Conservation (phyloP, 2,329 filamentous ascomycete species). For the Aspergillus tamarii region DNA sequence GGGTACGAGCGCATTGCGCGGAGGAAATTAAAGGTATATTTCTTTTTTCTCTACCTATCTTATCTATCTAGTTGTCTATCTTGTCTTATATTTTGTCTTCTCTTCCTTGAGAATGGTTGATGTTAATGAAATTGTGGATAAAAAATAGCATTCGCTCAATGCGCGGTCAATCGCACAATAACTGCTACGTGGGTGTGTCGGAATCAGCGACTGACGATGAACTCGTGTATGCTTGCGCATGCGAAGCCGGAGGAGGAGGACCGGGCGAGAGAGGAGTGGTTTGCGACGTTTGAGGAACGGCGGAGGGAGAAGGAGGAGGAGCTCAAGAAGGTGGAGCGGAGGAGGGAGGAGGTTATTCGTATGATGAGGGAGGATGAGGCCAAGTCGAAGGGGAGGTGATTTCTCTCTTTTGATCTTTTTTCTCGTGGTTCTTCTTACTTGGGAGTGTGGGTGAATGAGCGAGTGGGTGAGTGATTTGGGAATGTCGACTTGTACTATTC, state of each 20-base stretch:
- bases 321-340: slow-evolving; percentile 45
- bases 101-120: no score
- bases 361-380: slow-evolving; percentile 46
- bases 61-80: not conserved
- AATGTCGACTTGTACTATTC: not conserved
- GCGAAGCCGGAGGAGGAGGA: slow-evolving; percentile 86
- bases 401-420: not conserved
- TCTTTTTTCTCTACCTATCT: not conserved
- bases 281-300: slow-evolving; percentile 73
- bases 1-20: slow-evolving; percentile 75
- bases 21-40: slow-evolving; percentile 73
- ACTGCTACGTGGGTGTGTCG: slow-evolving; percentile 87
- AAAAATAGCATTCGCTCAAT: slow-evolving; percentile 80
- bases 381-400: slow-evolving; percentile 13
- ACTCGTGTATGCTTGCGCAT: slow-evolving; percentile 85
- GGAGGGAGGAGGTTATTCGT: slow-evolving; percentile 44
- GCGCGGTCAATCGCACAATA: slow-evolving; percentile 82
- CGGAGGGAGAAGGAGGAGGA: slow-evolving; percentile 68
- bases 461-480: no score
- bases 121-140: not conserved
- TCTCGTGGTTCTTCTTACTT: no score
- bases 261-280: slow-evolving; percentile 91
- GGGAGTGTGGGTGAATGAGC: not conserved
- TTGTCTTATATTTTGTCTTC: not conserved
- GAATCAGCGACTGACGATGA: slow-evolving; percentile 80